A percentile compares a stretch with the other conserved stretches of the same genome.
Evolutionary conservation across 129 eudicot species (phyloP).

Genomic region (Apium graveolens): DNA sequence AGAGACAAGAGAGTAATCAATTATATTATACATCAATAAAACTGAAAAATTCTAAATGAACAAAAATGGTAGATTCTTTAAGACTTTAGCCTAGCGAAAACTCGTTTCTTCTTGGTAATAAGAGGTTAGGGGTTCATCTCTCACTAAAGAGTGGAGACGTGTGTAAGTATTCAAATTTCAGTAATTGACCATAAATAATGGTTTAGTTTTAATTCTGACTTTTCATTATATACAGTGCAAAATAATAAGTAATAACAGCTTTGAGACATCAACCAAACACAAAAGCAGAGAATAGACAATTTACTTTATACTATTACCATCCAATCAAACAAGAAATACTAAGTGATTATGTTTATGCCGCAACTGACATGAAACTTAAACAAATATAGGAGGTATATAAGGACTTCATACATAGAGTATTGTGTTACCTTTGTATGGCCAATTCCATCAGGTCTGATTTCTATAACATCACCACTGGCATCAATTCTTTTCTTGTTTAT

Average conservation of each 20-base stretch:
- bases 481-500: constrained; percentile 87
- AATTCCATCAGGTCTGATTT: constrained; percentile 73
- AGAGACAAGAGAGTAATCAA: background rate
- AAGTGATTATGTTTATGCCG: no score
- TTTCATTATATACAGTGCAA: background rate
- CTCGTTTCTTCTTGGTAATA: background rate
- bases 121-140: background rate
- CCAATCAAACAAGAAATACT: background rate
- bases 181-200: background rate
- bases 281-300: background rate
- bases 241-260: background rate
- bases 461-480: constrained; percentile 59
- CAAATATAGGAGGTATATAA: background rate
- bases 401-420: constrained; percentile 18
- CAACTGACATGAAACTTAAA: background rate
- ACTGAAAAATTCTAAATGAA: background rate
- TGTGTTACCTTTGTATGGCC: constrained; percentile 79
- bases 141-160: background rate
- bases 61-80: background rate
- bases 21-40: background rate
- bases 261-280: background rate
- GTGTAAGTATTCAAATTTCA: background rate
- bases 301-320: background rate
- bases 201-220: no score
- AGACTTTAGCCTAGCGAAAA: background rate